These are phyloP conservation scores for Salmacisia buchloeana DNA, from an alignment of 1,284 basidiomycete genomes.

Conservation along the genomic window DNA sequence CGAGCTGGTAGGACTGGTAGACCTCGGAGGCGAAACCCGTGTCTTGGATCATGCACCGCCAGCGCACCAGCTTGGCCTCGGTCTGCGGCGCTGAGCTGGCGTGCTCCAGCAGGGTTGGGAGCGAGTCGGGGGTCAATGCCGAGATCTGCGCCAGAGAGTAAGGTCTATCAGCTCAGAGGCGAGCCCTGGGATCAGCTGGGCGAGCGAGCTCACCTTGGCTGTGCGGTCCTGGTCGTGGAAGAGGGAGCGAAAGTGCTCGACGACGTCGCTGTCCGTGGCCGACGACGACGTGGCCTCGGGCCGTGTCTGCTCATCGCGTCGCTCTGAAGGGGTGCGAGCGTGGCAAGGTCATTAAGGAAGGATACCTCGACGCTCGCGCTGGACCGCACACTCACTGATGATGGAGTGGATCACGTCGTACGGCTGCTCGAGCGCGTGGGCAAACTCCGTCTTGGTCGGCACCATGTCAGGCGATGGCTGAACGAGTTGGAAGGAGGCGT, in stretches of 20 bases:
- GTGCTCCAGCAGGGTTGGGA: slow-evolving; percentile 7
- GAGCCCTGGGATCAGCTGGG: not conserved
- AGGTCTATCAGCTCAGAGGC: not conserved
- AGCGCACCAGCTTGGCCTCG: slow-evolving; percentile 36
- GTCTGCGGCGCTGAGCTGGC: slow-evolving; percentile 21
- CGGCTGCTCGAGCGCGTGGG: slow-evolving; percentile 24
- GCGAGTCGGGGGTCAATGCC: slow-evolving; percentile 16
- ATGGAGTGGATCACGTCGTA: slow-evolving; percentile 26
- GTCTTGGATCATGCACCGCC: slow-evolving; percentile 51
- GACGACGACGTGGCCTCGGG: slow-evolving; percentile 20
- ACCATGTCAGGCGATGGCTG: no score
- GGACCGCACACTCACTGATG: slow-evolving; percentile 14
- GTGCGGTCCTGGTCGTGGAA: slow-evolving; percentile 24
- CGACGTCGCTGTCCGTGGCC: slow-evolving; percentile 21
- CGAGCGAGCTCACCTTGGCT: slow-evolving; percentile 10
- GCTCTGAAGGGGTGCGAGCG: not conserved
- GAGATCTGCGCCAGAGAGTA: slow-evolving; percentile 14
- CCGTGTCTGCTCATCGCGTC: not conserved
- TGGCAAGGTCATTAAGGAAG: not conserved
- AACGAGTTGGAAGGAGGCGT: not conserved
- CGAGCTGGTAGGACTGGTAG: slow-evolving; percentile 18
- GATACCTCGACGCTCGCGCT: no score
- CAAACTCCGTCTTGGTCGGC: slow-evolving; percentile 27
- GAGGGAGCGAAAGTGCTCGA: slow-evolving; percentile 22
- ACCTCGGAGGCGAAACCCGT: slow-evolving; percentile 49